These are phyloP conservation scores for Apiotrichum gracile DNA, from an alignment of 1,284 basidiomycete species.

Conservation along the genomic window DNA sequence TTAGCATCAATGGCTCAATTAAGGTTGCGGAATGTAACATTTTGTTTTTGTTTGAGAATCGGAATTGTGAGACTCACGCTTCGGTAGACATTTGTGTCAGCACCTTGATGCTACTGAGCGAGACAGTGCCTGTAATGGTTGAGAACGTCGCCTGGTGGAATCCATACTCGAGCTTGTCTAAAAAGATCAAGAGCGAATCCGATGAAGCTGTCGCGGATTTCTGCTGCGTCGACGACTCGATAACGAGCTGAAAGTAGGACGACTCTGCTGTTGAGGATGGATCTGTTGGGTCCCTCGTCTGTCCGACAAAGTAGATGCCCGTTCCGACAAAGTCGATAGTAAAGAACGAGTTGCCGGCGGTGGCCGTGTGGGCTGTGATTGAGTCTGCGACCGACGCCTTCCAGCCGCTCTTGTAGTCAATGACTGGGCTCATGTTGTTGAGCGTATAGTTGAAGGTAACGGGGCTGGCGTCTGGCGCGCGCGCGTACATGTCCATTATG, in stretches of 20 bases:
- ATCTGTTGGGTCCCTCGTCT: neutral
- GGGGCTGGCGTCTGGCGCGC: neutral
- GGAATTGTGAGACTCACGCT: neutral
- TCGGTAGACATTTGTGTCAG: neutral
- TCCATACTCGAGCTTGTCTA: neutral
- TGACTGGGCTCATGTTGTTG: neutral
- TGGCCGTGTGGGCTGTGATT: neutral
- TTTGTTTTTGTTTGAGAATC: too few species aligned
- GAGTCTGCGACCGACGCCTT: neutral
- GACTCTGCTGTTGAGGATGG: too few species aligned
- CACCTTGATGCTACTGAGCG: neutral
- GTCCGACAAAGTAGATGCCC: conserved; percentile 1
- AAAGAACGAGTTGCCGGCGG: neutral
- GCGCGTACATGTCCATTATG: neutral
- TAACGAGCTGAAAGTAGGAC: neutral
- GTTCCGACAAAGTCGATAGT: neutral
- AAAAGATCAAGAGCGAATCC: neutral
- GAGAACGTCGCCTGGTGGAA: neutral
- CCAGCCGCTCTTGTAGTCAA: neutral
- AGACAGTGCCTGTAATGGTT: neutral
- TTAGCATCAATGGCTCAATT: too few species aligned
- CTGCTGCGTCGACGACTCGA: neutral
- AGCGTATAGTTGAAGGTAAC: conserved; percentile 4
- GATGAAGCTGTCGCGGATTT: too few species aligned
- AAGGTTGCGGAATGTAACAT: too few species aligned